Percentiles rank a stretch among this genome's conserved stretches.
Evolutionary conservation across 2,329 filamentous ascomycete species (phyloP).

Genomic region (Bipolaris sorokiniana): DNA sequence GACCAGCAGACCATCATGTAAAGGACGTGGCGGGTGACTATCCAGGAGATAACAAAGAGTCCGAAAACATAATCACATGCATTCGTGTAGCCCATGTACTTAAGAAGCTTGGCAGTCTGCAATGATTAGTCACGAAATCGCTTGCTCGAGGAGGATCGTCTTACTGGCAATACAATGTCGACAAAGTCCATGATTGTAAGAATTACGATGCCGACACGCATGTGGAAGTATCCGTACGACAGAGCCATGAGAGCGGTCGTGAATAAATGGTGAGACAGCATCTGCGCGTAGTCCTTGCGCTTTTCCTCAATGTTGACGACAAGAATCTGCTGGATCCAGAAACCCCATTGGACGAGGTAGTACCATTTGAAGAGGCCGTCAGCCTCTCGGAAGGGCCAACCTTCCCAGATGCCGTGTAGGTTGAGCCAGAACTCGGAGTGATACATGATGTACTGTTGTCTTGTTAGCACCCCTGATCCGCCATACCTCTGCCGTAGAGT

Average conservation of each 20-base stretch:
- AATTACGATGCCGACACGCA: slow-evolving; percentile 85
- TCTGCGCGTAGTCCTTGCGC: slow-evolving; percentile 93
- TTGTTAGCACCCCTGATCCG: slow-evolving; percentile 19
- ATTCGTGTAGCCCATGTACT: slow-evolving; percentile 76
- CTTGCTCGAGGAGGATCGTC: background rate
- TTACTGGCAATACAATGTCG: slow-evolving; percentile 83
- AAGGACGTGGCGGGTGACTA: slow-evolving; percentile 79
- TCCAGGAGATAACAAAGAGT: slow-evolving; percentile 84
- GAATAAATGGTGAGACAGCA: slow-evolving; percentile 93
- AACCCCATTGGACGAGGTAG: slow-evolving; percentile 86
- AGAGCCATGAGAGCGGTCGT: slow-evolving; percentile 80
- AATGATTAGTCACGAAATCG: slow-evolving; percentile 19
- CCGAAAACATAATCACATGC: slow-evolving; percentile 82
- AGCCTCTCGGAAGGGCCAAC: slow-evolving; percentile 82
- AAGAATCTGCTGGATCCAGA: slow-evolving; percentile 93
- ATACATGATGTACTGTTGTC: slow-evolving; percentile 74
- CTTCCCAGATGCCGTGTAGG: slow-evolving; percentile 78
- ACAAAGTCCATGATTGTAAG: slow-evolving; percentile 93
- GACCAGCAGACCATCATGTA: slow-evolving; percentile 85
- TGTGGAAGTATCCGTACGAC: slow-evolving; percentile 87
- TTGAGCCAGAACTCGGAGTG: slow-evolving; percentile 80
- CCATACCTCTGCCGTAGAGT: slow-evolving; percentile 20
- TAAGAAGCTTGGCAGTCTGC: slow-evolving; percentile 85
- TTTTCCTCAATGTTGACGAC: slow-evolving; percentile 94
- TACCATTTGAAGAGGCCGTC: slow-evolving; percentile 81